Conservation (phyloP, 2,329 filamentous ascomycete genomes). For the Cyanodermella asteris region DNA sequence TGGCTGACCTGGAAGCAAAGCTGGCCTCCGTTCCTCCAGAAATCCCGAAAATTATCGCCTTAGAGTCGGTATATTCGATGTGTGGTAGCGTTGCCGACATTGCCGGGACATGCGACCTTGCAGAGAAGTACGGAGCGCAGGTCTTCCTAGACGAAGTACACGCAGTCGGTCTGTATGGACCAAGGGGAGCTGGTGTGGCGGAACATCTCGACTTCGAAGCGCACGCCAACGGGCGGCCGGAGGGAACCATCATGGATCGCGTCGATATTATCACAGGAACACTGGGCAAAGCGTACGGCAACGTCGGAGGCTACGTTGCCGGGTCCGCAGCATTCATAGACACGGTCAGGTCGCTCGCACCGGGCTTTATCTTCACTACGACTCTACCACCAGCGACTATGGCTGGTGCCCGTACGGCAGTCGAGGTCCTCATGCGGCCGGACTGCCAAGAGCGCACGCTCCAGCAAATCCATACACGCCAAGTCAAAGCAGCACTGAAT, state of each 20-base stretch:
- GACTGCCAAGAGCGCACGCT: conserved; percentile 65
- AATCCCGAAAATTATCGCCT: conserved; percentile 92
- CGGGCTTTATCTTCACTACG: conserved; percentile 97
- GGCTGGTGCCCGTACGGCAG: conserved; percentile 77
- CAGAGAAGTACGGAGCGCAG: conserved; percentile 91
- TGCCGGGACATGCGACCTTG: conserved; percentile 82
- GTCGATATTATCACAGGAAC: conserved; percentile 96
- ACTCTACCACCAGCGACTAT: conserved; percentile 90
- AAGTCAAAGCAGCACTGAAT: conserved; percentile 67
- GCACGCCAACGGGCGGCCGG: conserved; percentile 50
- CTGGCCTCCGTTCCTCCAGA: conserved; percentile 66
- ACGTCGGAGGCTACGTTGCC: conserved; percentile 93
- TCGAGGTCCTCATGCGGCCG: conserved; percentile 91
- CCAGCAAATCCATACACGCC: conserved; percentile 89
- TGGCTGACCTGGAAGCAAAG: conserved; percentile 82
- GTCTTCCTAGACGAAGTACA: conserved; percentile 98
- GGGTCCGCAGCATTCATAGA: conserved; percentile 73
- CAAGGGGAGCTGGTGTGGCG: conserved; percentile 81
- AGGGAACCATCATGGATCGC: conserved; percentile 81
- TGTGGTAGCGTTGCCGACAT: conserved; percentile 94
- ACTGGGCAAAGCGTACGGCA: conserved; percentile 91
- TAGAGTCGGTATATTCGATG: conserved; percentile 99
- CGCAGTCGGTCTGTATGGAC: conserved; percentile 97
- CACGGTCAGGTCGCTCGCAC: conserved; percentile 78
- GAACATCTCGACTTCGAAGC: conserved; percentile 91